Evolutionary conservation across 2,329 filamentous ascomycete species (phyloP), one percentile per base, ranked within the genome.

Genomic region (Epichloe amarillans): DNA sequence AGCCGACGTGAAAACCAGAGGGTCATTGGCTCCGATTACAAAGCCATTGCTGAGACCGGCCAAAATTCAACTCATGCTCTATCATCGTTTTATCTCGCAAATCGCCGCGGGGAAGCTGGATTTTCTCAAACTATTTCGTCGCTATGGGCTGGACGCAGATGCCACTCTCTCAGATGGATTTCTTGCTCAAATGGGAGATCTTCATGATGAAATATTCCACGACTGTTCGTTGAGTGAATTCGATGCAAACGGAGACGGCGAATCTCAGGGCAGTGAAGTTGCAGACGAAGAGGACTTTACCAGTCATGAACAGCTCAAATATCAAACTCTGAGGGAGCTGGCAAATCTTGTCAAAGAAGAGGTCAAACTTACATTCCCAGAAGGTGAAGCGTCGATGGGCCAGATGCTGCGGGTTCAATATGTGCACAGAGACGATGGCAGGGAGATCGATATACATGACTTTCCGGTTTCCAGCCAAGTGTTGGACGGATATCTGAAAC

Each of bases 1-100:
- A 46, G 83, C 82, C 0, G 93, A 98, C 59, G 80, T 95, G 56
- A 98, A 98, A 66, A 97, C 91, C 0, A 79, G 90, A 17, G 75
- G 74, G 1, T 79, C 76, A 4, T 76, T 74, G 3, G 62, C 87
- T 2, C 87, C 89, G 1, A 73, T 77, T 1, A 79, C 80, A 21
- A 71, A 79, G 1, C 78, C 82, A 0, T 74, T 88, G 43, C 77
- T 91, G 33, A 79, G 85, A 11, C 87, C 88, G 0, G 87, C 89
- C 0, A 80, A 84, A 58, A 83, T 96, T 53, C 93, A 98, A 63
- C 73, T 97, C 0, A 89, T 94, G 66, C 72, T 97, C 0, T 98
- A 97, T 62, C 89, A 91, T 57, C 82, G 83, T 26, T 81, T 97
- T 49, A 73, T 98, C n/a, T 80, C 82, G 10, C 76, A 82, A 3